Evolutionary conservation across 805 yeast species (phyloP), one percentile per base, ranked within the genome.

Genomic region (Spathaspora gorwiae): DNA sequence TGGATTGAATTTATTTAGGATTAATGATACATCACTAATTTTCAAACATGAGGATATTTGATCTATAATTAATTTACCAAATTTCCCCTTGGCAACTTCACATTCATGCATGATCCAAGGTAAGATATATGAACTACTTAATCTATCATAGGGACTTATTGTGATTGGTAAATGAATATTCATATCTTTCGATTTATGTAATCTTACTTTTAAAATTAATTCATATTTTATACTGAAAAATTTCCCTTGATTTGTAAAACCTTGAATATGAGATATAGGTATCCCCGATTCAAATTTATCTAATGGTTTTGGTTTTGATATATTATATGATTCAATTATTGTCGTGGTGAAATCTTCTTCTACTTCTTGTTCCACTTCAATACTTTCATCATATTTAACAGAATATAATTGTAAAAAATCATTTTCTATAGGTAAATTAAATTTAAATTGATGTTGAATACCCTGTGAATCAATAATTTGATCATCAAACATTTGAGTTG

Each of bases 51-150:
- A 45, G 24, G 49, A 64, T 27, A 62, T 33, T 13, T 45, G 49
- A 40, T 59, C 59, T 8, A 66, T 52, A 27, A 56, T 35, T 7
- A 53, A 57, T 35, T 54, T 58, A n/a, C 76, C 75, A 53, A 68
- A 72, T 29, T 40, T 46, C 19, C 50, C 51, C 8, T 58, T 56
- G 1, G 84, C 78, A 24, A 65, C 47, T 34, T 73, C 77, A 43
- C 78, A 76, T 56, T 82, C 84, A 40, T 71, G 67, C 47, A 70
- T 51, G 13, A 82, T 78, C 75, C 84, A 73, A 47, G 68, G 70
- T 45, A 81, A 66, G 10, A 81, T 56, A 46, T 79, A 72, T 31
- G 68, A 72, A 36, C 81, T 65, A 51, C 76, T 70, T 2, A 59
- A 51, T 33, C 75, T 59, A 52, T 79, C 74, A 64, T 74, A 80